Base-by-base conservation (phyloP, 2,329 filamentous ascomycete genomes). In the Magnaporthiopsis poae region DNA sequence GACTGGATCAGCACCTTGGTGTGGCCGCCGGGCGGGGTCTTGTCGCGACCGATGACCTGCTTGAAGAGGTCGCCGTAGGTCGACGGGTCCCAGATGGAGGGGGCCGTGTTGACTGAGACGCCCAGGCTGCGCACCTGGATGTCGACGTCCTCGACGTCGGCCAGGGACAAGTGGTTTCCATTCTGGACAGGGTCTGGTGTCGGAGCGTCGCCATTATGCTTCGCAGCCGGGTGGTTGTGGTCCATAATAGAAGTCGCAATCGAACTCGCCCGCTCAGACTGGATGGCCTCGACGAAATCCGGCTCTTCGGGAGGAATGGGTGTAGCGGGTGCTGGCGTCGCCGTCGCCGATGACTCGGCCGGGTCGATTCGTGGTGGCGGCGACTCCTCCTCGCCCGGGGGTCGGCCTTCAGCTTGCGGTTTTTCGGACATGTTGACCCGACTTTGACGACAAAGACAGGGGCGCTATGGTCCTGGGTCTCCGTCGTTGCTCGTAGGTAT, bases 1-100 rank as follows among this genome's bases (percentile, higher is more conserved):
- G 84, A 82, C 65, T 87, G 79, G 12, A 92, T 77, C 13, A 92
- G 84, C 7, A 78, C 75, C 72, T 86, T 86, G 67, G 76, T 76
- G 5, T 77, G 79, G 69, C 76, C 39, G 64, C 68, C 72, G 67
- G 36, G 66, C 63, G 66, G 67, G 63, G 64, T 72, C 67, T 71
- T 70, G 64, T 61, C 75, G 68, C 59, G 27, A 35, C 59, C 59
- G 31, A 77, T 76, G 60, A 71, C 78, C 66, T 72, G 70, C 67
- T 74, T 75, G 64, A 79, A 74, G 8, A 80, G 74, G 31, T 79
- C 76, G 0, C 75, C 72, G 60, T 82, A 83, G 0, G 81, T 83
- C 1, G 76, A 72, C 0, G 81, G 81, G 13, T 82, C 80, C 15
- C 82, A 72, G 71, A 81, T 79, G 52, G 82, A 83, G 4, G 86